Evolutionary conservation across 768 basidiomycete species (phyloP).

Genomic region (Fomitopsis pulvina): DNA sequence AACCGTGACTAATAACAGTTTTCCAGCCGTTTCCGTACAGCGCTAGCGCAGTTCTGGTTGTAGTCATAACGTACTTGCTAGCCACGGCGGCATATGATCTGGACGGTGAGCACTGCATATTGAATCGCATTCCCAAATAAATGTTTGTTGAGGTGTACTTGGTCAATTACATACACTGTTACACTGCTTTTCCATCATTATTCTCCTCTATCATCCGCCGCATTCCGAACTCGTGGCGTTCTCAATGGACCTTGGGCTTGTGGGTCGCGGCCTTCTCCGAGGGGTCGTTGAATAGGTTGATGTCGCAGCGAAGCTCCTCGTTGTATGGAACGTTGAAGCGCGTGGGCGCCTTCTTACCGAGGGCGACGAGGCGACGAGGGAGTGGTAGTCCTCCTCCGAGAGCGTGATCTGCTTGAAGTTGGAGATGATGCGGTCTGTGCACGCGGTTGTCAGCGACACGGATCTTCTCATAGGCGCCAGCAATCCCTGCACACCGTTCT

Average conservation of each 20-base stretch:
- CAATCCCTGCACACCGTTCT: slow-evolving; percentile 38
- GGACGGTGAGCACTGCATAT: no score
- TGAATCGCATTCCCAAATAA: no score
- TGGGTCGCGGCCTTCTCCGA: slow-evolving; percentile 38
- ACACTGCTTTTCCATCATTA: no score
- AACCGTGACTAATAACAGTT: no score
- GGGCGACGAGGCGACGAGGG: slow-evolving; percentile 40
- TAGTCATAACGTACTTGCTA: no score
- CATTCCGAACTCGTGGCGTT: neutral
- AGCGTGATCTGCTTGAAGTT: slow-evolving; percentile 76
- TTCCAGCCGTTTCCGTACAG: no score
- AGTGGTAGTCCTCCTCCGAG: slow-evolving; percentile 59
- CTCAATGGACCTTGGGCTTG: slow-evolving; percentile 27
- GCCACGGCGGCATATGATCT: no score
- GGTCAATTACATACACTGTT: no score
- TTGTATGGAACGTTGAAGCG: slow-evolving; percentile 60
- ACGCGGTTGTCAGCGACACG: neutral
- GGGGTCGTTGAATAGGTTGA: slow-evolving; percentile 64
- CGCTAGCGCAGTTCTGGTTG: no score
- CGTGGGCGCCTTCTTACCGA: slow-evolving; percentile 42
- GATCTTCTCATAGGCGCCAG: neutral
- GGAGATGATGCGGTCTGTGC: slow-evolving; percentile 56
- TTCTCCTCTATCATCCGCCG: no score
- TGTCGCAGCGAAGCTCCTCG: slow-evolving; percentile 60
- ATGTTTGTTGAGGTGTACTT: no score